Evolutionary conservation across 352 stramenopile species (phyloP).

Genomic region (Thalassiosira hispida): DNA sequence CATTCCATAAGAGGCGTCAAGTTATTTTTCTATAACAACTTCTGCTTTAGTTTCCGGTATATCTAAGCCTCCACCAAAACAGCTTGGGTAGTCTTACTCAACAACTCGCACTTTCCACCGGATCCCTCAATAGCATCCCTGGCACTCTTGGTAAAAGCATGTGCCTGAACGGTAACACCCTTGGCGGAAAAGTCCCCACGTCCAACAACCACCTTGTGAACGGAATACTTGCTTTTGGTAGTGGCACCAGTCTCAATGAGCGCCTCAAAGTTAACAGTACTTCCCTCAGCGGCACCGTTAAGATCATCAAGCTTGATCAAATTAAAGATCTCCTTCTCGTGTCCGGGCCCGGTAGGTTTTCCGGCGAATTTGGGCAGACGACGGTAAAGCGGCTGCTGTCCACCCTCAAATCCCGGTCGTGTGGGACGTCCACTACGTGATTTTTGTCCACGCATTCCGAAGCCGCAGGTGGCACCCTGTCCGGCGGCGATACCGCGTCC

Average conservation of each 20-base stretch:
- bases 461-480: slow-evolving; percentile 87
- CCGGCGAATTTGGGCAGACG: slow-evolving; percentile 93
- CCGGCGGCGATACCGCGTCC: slow-evolving; percentile 88
- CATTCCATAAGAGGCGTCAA: too few species aligned
- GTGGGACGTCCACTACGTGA: slow-evolving; percentile 89
- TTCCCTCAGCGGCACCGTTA: slow-evolving; percentile 92
- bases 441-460: slow-evolving; percentile 94
- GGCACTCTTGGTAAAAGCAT: slow-evolving; percentile 93
- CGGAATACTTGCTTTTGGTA: slow-evolving; percentile 90
- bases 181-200: slow-evolving; percentile 87
- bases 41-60: neutral
- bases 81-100: slow-evolving; percentile 84
- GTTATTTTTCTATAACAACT: slow-evolving; percentile 5
- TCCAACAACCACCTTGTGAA: slow-evolving; percentile 94
- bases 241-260: slow-evolving; percentile 83
- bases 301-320: slow-evolving; percentile 95
- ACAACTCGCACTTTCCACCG: slow-evolving; percentile 90
- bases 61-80: slow-evolving; percentile 73
- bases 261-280: slow-evolving; percentile 83
- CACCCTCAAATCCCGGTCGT: slow-evolving; percentile 95
- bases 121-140: slow-evolving; percentile 93
- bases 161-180: slow-evolving; percentile 94
- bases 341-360: slow-evolving; percentile 85
- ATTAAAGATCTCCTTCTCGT: slow-evolving; percentile 89
- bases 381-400: slow-evolving; percentile 96